Evolutionary conservation across 345 rosid genomes (phyloP), one percentile per base, ranked within the genome.

Genomic region (Eucalyptus sp.): DNA sequence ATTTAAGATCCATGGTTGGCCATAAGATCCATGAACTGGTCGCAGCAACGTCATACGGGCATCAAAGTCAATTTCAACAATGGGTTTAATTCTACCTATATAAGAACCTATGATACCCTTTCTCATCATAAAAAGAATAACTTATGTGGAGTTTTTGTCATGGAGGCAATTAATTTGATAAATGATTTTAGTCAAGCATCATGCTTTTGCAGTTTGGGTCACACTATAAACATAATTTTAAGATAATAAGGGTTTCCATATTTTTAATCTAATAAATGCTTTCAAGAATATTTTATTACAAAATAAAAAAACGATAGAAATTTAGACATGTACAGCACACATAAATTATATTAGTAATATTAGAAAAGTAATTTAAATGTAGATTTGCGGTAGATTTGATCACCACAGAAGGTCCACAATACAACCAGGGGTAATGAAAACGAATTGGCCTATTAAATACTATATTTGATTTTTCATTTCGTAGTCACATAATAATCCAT

Each of bases 341-440:
- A 37, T 37, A 37, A n/a, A 14, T n/a, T 64, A 10, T 14, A 3
- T 3, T 3, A 15, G 15, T 50, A 50, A 50, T 13, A 50, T 50
- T 14, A 15, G 16, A 50, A 15, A 2, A 37, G 6, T 5, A 5
- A 1, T 50, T 4, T 2, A 13, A 48, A 48, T 13, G 11, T 10
- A 1, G 13, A 9, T 3, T 48, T 10, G 50, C 2, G 4, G 50
- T 3, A 9, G 50, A 48, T 48, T 48, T 48, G 50, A 48, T 48
- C 50, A 48, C 50, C 7, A 4, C 18, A 24, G 7, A 9, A 18
- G 0, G 18, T 24, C 7, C 56, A 18, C 1, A 1, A 24, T 18
- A 37, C 4, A 37, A 37, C 37, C 37, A 37, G 37, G 37, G 3
- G 37, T 37, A 37, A 37, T 3, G 37, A 37, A 37, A 37, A 37